Evolutionary conservation across 495 filamentous ascomycete species (phyloP), one percentile per base, ranked within the genome.

Genomic region (Hypoxylon subgilvum): DNA sequence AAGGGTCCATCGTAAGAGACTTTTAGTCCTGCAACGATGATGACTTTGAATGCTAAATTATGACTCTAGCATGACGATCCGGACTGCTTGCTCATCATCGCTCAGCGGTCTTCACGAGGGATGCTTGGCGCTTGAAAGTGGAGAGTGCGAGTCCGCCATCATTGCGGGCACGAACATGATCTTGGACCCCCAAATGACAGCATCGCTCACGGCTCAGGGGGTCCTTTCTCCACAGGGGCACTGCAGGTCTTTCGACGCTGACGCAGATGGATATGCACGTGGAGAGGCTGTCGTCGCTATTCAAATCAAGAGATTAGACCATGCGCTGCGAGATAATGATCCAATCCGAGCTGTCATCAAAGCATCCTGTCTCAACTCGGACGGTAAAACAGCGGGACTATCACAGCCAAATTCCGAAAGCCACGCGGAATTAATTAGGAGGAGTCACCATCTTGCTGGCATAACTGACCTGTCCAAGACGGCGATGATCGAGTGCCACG

Each of bases 261-360:
- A 34, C 2, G 74, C 71, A 2, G 57, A 75, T 13, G 72, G 71
- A 2, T 74, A 63, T 39, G 68, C 57, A 0, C 44, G 70, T 12
- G 69, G 52, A 4, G 72, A 75, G 27, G 71, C 46, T 10, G 34
- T 72, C 18, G 52, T 19, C 13, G 46, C 50, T 9, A 28, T 73
- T 0, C 72, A 72, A 14, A 14, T 86, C 13, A 86, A 85, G 60
- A 42, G 57, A 7, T 70, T 83, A 0, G 34, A 42, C 8, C 72
- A 76, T 23, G 83, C 82, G 0, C 42, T 82, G 12, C 45, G 61
- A 3, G 76, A 81, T 51, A 66, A 69, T 5, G 73, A 81, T 49
- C 76, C 75, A 0, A 72, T 84, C 31, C 70, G 79, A 12, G 75
- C 73, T 6, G 69, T 86, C 1, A 78, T 86, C 38, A 70, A 77